Percentiles rank a stretch among this genome's conserved stretches.
Conservation (phyloP, 495 filamentous ascomycete genomes). For the Talaromyces ruber region DNA sequence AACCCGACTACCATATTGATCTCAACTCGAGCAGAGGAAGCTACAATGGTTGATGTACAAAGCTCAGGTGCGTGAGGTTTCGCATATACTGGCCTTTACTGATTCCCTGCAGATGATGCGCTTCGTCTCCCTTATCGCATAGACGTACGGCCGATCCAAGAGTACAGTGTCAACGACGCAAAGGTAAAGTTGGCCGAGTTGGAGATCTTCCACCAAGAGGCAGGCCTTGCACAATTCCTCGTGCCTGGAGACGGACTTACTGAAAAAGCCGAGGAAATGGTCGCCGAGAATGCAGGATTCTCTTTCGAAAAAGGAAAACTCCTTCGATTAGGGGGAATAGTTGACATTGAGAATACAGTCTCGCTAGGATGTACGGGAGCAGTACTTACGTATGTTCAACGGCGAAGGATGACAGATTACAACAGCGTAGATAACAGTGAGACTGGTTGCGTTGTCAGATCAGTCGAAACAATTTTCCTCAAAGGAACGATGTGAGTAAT, state of each 20-base stretch:
- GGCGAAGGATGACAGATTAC: slow-evolving; percentile 54
- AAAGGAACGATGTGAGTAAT: slow-evolving; percentile 59
- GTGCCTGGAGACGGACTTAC: slow-evolving; percentile 48
- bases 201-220: slow-evolving; percentile 27
- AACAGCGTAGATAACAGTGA: slow-evolving; percentile 43
- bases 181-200: slow-evolving; percentile 59
- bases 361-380: slow-evolving; percentile 81
- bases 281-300: slow-evolving; percentile 38
- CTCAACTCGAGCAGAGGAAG: slow-evolving; percentile 60
- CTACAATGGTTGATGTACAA: not conserved
- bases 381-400: slow-evolving; percentile 68
- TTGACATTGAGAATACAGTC: slow-evolving; percentile 71
- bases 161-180: slow-evolving; percentile 66
- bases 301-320: slow-evolving; percentile 53
- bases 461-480: slow-evolving; percentile 71
- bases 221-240: slow-evolving; percentile 34
- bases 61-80: not conserved
- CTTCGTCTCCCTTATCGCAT: slow-evolving; percentile 57
- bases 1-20: slow-evolving; percentile 75
- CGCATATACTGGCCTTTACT: not conserved
- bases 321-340: slow-evolving; percentile 59
- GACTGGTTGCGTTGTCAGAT: slow-evolving; percentile 48
- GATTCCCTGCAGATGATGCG: slow-evolving; percentile 14
- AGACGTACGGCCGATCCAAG: slow-evolving; percentile 62
- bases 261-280: slow-evolving; percentile 30